phyloP scores from a whole-genome alignment of 2,329 filamentous ascomycete genomes.

The Didymella exigua region DNA sequence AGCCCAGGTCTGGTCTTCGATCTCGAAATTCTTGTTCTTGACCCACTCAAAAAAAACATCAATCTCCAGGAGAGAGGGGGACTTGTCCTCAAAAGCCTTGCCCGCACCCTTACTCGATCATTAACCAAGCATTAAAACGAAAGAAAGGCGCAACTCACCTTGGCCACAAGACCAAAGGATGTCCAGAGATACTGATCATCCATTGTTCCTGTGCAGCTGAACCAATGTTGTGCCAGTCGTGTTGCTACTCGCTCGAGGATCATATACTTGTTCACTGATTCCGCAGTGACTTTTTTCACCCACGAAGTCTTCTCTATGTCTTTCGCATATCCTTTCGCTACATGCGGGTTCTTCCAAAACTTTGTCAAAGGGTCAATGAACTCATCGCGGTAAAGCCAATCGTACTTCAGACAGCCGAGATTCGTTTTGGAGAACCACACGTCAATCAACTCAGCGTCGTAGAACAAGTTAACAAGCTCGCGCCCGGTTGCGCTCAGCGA shows the following conservation, averaged over 20 bases:
- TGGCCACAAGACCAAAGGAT: neutral
- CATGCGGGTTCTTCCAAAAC: conserved; percentile 17
- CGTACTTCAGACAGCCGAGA: neutral
- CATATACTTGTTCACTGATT: neutral
- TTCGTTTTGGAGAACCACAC: neutral
- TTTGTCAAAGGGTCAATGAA: conserved; percentile 11
- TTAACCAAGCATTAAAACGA: neutral
- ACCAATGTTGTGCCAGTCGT: neutral
- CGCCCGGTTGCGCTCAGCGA: neutral
- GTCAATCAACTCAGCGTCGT: neutral
- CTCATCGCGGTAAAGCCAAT: neutral
- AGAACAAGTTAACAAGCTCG: neutral
- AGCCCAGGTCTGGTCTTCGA: neutral
- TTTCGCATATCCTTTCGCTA: conserved; percentile 12
- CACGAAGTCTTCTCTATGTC: conserved; percentile 12
- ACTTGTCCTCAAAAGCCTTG: neutral
- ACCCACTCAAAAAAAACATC: neutral
- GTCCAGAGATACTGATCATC: neutral
- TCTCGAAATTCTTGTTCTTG: neutral
- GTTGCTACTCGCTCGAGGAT: neutral
- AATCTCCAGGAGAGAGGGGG: neutral
- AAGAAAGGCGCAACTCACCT: neutral
- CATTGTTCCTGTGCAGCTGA: neutral
- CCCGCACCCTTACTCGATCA: neutral
- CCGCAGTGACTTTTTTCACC: neutral